These are phyloP conservation scores for Cladophialophora bantiana DNA, from an alignment of 2,329 filamentous ascomycete genomes.

Conservation along the genomic window DNA sequence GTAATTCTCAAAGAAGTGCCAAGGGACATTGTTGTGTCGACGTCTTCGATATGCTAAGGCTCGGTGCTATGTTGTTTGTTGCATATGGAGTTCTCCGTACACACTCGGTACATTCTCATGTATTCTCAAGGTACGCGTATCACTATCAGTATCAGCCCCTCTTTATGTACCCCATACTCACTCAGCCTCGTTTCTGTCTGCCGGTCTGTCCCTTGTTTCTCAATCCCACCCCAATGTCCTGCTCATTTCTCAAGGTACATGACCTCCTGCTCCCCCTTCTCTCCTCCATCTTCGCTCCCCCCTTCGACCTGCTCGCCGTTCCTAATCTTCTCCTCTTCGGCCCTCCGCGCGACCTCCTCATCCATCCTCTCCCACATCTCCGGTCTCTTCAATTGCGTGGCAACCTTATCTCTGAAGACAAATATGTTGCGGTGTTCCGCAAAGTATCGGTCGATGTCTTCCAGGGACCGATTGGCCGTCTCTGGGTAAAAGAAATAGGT, in stretches of 20 bases:
- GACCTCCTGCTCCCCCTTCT: conserved; percentile 21
- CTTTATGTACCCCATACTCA: too few species aligned
- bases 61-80: too few species aligned
- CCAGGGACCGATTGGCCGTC: conserved; percentile 43
- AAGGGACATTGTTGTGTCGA: too few species aligned
- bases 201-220: not conserved
- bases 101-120: too few species aligned
- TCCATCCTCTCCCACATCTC: conserved; percentile 35
- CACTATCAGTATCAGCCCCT: too few species aligned
- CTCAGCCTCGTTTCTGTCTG: not conserved
- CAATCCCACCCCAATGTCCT: not conserved
- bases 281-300: conserved; percentile 18
- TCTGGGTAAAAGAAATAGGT: conserved; percentile 47
- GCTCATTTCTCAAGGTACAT: conserved; percentile 30
- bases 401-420: conserved; percentile 37
- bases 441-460: conserved; percentile 47
- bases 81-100: too few species aligned
- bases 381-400: conserved; percentile 35
- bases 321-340: conserved; percentile 29
- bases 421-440: conserved; percentile 36
- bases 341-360: conserved; percentile 25
- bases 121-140: too few species aligned
- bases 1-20: too few species aligned
- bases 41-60: too few species aligned
- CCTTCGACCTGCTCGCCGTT: conserved; percentile 8